These are phyloP conservation scores for Phytophthora kernoviae DNA, from an alignment of 352 stramenopile species.

Conservation along the genomic window DNA sequence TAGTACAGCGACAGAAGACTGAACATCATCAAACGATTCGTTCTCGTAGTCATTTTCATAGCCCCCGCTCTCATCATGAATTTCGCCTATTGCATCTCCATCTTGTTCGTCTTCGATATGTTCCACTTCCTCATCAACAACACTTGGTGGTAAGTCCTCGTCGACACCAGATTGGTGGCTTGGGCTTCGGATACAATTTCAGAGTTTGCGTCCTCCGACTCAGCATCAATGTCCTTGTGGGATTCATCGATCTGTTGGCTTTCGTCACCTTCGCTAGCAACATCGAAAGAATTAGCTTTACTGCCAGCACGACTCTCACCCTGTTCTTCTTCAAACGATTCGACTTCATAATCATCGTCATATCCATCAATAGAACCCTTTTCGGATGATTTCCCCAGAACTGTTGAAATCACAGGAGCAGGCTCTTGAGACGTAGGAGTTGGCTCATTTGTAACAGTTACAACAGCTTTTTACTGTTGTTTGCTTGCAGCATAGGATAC, in stretches of 20 bases:
- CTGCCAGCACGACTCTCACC: conserved; percentile 8
- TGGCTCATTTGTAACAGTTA: background rate
- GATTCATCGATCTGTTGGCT: conserved; percentile 9
- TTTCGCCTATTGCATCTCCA: background rate
- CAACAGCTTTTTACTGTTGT: background rate
- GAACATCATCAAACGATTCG: conserved; percentile 50
- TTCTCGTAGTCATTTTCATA: conserved; percentile 49
- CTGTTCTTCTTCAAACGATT: conserved; percentile 41
- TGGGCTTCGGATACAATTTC: conserved; percentile 18
- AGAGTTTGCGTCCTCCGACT: conserved; percentile 4
- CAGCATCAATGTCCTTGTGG: background rate
- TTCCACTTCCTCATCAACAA: conserved; percentile 15
- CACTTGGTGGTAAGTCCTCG: conserved; percentile 5
- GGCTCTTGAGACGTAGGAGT: background rate
- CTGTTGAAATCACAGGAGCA: conserved; percentile 1
- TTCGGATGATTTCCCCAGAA: conserved; percentile 23
- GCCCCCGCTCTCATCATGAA: conserved; percentile 17
- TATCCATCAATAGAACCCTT: conserved; percentile 20
- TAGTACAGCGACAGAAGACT: conserved; percentile 13
- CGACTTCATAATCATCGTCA: conserved; percentile 36
- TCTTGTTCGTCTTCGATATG: conserved; percentile 6
- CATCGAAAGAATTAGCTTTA: conserved; percentile 3
- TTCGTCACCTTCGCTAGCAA: conserved; percentile 19
- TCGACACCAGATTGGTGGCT: conserved; percentile 5
- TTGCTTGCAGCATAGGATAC: conserved; percentile 26